Percentiles rank a stretch among this genome's conserved stretches.
Evolutionary conservation across 2,329 filamentous ascomycete species (phyloP).

Genomic region (Seiridium cupressi): DNA sequence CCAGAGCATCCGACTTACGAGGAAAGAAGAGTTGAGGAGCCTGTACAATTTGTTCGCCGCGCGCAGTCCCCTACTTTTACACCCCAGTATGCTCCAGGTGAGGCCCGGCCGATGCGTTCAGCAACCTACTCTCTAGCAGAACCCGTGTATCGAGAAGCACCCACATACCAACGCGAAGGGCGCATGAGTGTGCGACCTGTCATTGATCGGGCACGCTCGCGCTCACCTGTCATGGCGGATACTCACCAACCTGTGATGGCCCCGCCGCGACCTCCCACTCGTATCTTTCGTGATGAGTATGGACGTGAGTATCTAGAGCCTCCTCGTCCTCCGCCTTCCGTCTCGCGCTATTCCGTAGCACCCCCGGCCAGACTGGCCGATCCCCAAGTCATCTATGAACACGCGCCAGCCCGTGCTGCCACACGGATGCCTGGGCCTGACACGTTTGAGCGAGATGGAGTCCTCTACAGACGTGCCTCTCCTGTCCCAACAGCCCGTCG

Average conservation of each 20-base stretch:
- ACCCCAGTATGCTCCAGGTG: conserved; percentile 34
- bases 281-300: conserved; percentile 78
- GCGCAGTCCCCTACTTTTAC: conserved; percentile 35
- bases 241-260: conserved; percentile 47
- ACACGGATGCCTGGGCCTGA: conserved; percentile 47
- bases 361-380: conserved; percentile 43
- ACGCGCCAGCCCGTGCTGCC: conserved; percentile 49
- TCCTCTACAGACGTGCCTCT: conserved; percentile 50
- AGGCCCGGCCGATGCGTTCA: conserved; percentile 36
- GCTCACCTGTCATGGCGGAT: conserved; percentile 45
- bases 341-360: conserved; percentile 49
- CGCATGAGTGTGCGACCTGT: conserved; percentile 50
- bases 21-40: conserved; percentile 27
- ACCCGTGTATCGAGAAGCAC: conserved; percentile 37
- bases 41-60: conserved; percentile 33
- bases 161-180: conserved; percentile 43
- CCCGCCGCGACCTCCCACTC: conserved; percentile 53
- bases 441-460: conserved; percentile 47
- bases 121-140: conserved; percentile 41
- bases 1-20: conserved; percentile 26
- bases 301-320: conserved; percentile 75
- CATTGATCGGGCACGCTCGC: conserved; percentile 44
- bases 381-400: conserved; percentile 64
- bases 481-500: conserved; percentile 52
- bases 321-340: conserved; percentile 41